phyloP scores from a whole-genome alignment of 345 rosid genomes.

The Corymbia maculata region DNA sequence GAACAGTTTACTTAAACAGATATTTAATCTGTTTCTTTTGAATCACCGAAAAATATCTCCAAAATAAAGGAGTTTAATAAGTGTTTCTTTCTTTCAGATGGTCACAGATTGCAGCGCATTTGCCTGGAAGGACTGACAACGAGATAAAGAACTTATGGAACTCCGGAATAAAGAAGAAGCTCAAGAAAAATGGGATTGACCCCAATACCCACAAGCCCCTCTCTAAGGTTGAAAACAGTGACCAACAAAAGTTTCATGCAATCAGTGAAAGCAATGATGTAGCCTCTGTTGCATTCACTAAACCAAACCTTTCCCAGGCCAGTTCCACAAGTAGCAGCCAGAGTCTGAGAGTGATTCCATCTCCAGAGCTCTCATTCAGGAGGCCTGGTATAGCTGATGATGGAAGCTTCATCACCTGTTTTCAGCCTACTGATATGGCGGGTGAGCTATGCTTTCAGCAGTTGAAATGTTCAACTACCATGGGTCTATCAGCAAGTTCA shows the following conservation, averaged over 20 bases:
- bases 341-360: background rate
- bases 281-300: slow-evolving; percentile 12
- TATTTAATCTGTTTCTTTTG: background rate
- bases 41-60: background rate
- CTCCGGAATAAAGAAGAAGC: slow-evolving; percentile 58
- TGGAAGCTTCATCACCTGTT: background rate
- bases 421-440: slow-evolving; percentile 12
- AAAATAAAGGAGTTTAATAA: background rate
- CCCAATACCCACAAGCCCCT: slow-evolving; percentile 58
- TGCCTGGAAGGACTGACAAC: slow-evolving; percentile 59
- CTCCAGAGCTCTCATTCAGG: background rate
- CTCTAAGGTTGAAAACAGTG: slow-evolving; percentile 24
- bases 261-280: background rate
- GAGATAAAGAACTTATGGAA: slow-evolving; percentile 69
- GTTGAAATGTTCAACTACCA: slow-evolving; percentile 25
- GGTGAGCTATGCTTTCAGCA: slow-evolving; percentile 39
- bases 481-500: slow-evolving; percentile 17
- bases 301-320: slow-evolving; percentile 38
- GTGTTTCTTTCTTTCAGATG: slow-evolving; percentile 25
- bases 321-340: slow-evolving; percentile 9
- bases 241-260: background rate
- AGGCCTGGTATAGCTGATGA: background rate
- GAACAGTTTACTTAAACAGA: background rate
- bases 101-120: slow-evolving; percentile 58
- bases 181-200: slow-evolving; percentile 50